These are phyloP conservation scores for Glycine soja DNA, from an alignment of 306 rosid genomes.

Conservation along the genomic window DNA sequence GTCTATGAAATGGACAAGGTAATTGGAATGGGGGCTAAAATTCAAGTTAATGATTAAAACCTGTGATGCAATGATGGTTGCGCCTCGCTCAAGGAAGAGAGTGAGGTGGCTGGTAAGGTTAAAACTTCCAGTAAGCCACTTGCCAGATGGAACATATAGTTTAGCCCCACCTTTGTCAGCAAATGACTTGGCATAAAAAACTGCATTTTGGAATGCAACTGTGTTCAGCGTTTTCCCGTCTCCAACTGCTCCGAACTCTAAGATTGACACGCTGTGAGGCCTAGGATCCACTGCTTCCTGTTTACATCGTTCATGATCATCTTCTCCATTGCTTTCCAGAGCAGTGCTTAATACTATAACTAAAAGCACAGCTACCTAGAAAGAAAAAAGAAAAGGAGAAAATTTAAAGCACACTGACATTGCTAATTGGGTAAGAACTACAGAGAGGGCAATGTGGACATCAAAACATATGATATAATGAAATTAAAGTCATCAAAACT, in stretches of 20 bases:
- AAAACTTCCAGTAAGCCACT: conserved; percentile 76
- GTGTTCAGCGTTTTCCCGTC: conserved; percentile 75
- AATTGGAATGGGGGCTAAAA: not conserved
- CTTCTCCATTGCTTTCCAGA: conserved; percentile 44
- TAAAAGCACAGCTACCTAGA: conserved; percentile 55
- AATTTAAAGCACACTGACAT: conserved; percentile 23
- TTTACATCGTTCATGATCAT: conserved; percentile 45
- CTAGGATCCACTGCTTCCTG: conserved; percentile 47
- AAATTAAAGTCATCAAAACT: conserved; percentile 14
- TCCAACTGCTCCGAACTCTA: conserved; percentile 79
- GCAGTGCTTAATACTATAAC: conserved; percentile 51
- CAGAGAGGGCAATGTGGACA: not conserved
- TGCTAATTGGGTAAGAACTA: not conserved
- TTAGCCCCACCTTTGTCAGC: conserved; percentile 82
- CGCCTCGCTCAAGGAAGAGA: conserved; percentile 69
- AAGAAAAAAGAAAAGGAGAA: conserved; percentile 29
- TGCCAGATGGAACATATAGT: conserved; percentile 70
- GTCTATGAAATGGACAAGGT: not conserved
- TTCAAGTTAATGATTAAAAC: conserved; percentile 44
- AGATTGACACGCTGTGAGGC: conserved; percentile 75
- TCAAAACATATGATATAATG: not conserved
- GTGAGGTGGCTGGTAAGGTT: conserved; percentile 80
- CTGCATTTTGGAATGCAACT: conserved; percentile 70
- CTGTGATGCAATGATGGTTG: conserved; percentile 71
- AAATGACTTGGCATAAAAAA: conserved; percentile 73